Evolutionary conservation across 768 basidiomycete species (phyloP).

Genomic region (Pleurotus salmoneostramineus): DNA sequence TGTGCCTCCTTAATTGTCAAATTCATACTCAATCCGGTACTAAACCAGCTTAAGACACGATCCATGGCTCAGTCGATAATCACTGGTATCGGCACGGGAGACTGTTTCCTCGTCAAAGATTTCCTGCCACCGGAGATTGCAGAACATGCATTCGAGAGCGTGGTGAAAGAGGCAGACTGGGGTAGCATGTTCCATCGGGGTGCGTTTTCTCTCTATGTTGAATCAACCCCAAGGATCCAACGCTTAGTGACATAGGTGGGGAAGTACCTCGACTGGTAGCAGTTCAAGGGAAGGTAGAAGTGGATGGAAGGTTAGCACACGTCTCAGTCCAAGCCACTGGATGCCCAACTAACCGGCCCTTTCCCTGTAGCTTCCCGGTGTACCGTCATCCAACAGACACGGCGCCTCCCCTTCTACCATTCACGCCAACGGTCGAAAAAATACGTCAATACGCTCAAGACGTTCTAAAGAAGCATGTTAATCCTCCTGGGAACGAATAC

Average conservation of each 20-base stretch:
- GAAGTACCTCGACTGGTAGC: slow-evolving; percentile 68
- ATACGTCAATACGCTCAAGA: slow-evolving; percentile 65
- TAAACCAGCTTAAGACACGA: no score
- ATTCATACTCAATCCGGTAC: no score
- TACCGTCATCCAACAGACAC: slow-evolving; percentile 83
- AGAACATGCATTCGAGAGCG: slow-evolving; percentile 49
- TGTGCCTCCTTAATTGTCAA: no score
- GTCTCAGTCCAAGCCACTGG: neutral
- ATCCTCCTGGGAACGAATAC: slow-evolving; percentile 24
- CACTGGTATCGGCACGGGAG: slow-evolving; percentile 54
- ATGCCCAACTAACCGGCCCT: neutral
- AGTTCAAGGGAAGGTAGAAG: slow-evolving; percentile 50
- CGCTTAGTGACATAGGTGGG: slow-evolving; percentile 42
- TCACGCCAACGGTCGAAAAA: slow-evolving; percentile 62
- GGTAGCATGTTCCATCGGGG: slow-evolving; percentile 73
- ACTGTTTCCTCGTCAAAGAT: slow-evolving; percentile 56
- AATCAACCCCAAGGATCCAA: neutral
- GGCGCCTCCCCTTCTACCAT: slow-evolving; percentile 62
- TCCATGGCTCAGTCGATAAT: neutral
- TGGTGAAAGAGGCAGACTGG: slow-evolving; percentile 69
- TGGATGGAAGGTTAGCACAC: slow-evolving; percentile 41
- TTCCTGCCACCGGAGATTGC: slow-evolving; percentile 56
- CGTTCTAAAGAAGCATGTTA: slow-evolving; percentile 25
- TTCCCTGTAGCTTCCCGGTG: slow-evolving; percentile 54
- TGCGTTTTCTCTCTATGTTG: slow-evolving; percentile 16